A percentile compares a stretch with the other conserved stretches of the same genome.
These are phyloP conservation scores for Peronospora destructor DNA, from an alignment of 352 stramenopile genomes.

Conservation along the genomic window DNA sequence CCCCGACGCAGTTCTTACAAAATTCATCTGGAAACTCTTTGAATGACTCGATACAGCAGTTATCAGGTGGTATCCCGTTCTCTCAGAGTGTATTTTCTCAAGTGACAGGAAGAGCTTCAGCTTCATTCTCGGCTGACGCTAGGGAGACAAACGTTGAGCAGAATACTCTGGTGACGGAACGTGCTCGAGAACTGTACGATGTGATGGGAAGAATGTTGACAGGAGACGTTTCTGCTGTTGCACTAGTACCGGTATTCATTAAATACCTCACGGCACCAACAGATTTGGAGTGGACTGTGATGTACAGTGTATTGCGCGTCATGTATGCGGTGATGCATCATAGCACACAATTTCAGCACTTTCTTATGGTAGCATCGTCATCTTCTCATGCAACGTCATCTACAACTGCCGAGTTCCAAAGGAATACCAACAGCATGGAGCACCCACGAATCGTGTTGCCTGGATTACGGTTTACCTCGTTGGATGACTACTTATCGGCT, in stretches of 20 bases:
- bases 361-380: slow-evolving; percentile 32
- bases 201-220: slow-evolving; percentile 46
- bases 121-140: slow-evolving; percentile 32
- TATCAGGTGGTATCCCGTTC: slow-evolving; percentile 17
- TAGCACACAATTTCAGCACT: slow-evolving; percentile 42
- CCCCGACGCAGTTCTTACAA: slow-evolving; percentile 16
- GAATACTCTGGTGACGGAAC: slow-evolving; percentile 26
- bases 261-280: slow-evolving; percentile 39
- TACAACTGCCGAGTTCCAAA: slow-evolving; percentile 5
- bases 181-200: slow-evolving; percentile 44
- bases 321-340: slow-evolving; percentile 49
- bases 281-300: slow-evolving; percentile 33
- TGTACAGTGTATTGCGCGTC: slow-evolving; percentile 44
- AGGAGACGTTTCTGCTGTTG: slow-evolving; percentile 34
- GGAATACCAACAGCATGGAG: slow-evolving; percentile 15
- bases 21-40: slow-evolving; percentile 20
- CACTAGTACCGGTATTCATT: slow-evolving; percentile 42
- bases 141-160: slow-evolving; percentile 33
- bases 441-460: slow-evolving; percentile 35
- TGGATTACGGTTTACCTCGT: slow-evolving; percentile 35
- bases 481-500: slow-evolving; percentile 44
- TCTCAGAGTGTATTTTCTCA: slow-evolving; percentile 63
- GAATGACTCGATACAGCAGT: slow-evolving; percentile 26
- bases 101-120: slow-evolving; percentile 30
- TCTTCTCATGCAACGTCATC: slow-evolving; percentile 17